Base-by-base conservation (phyloP, 306 rosid species). In the Vigna unguiculata region DNA sequence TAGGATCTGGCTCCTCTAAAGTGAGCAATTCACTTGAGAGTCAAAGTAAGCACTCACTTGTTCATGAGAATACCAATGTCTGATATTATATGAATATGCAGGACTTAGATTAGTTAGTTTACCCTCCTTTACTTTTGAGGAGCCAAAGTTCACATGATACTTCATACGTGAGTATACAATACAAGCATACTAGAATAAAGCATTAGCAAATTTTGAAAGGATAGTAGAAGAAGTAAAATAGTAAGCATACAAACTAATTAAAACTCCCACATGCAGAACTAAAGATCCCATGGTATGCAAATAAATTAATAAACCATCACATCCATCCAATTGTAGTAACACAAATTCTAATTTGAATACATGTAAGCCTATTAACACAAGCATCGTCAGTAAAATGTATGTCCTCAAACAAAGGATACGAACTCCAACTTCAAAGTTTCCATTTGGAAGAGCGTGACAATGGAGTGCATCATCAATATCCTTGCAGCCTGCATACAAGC, bases 391-490 rank as follows among this genome's bases (percentile, higher is more conserved):
- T 52, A 83, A 74, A 70, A 72, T 41, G 64, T 16, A 78, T n/a
- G 73, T 53, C 69, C 53, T 55, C n/a, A 58, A 41, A 77, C 30
- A 67, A 64, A 88, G 97, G 99, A 95, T 95, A 95, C 97, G 97
- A 59, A 95, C 99, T 85, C 97, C 99, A 86, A 95, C 97, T 89
- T 92, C 97, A 63, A 86, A 95, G 86, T 91, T 95, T 82, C 99
- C 99, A 89, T 88, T 95, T 62, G 99, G 91, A 83, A 95, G 97
- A 81, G 96, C 59, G 13, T 81, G 71, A 83, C 99, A 95, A 71
- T 95, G 99, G 67, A 95, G 92, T 77, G 97, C 97, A 88, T 95
- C 99, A 75, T 95, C 99, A 58, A 95, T 95, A 86, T 95, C 99
- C 87, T 70, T 95, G 85, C 99, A 95, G 67, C 97, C 99, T 95